Evolutionary conservation across 1,284 basidiomycete genomes (phyloP).

Genomic region (Phylloboletellus chloephorus): DNA sequence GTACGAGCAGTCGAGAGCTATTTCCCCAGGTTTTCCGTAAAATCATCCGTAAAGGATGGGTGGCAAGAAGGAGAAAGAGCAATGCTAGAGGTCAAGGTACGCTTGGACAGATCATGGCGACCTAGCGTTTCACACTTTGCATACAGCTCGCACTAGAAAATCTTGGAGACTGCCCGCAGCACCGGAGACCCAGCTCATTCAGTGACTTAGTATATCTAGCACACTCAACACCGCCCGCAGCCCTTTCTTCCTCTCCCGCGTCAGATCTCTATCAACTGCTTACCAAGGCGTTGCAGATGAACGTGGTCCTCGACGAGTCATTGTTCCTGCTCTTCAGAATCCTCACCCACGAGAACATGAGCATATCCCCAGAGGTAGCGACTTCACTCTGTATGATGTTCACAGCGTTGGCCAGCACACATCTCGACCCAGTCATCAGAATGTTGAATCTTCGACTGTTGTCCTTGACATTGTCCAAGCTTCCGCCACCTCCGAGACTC

Average conservation of each 20-base stretch:
- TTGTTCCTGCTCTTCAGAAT: slow-evolving; percentile 48
- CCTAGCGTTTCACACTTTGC: slow-evolving; percentile 18
- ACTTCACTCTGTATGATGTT: slow-evolving; percentile 46
- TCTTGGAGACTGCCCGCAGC: slow-evolving; percentile 4
- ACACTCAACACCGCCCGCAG: slow-evolving; percentile 32
- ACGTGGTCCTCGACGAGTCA: slow-evolving; percentile 50
- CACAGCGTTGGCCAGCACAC: slow-evolving; percentile 51
- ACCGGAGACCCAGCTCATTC: slow-evolving; percentile 23
- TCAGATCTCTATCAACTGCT: slow-evolving; percentile 41
- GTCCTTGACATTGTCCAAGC: slow-evolving; percentile 44
- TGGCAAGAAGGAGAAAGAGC: slow-evolving; percentile 39
- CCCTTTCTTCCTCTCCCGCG: slow-evolving; percentile 27
- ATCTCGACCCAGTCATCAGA: slow-evolving; percentile 52
- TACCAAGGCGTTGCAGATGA: slow-evolving; percentile 47
- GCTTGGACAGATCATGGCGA: slow-evolving; percentile 14
- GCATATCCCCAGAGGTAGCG: slow-evolving; percentile 39
- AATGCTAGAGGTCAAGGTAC: slow-evolving; percentile 38
- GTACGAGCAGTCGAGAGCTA: slow-evolving; percentile 41
- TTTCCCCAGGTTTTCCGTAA: slow-evolving; percentile 42
- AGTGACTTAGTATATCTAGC: slow-evolving; percentile 46
- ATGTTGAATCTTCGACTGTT: slow-evolving; percentile 57
- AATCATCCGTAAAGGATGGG: slow-evolving; percentile 27
- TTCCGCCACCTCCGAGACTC: slow-evolving; percentile 45
- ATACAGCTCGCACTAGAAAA: slow-evolving; percentile 19
- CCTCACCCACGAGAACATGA: slow-evolving; percentile 33